Base-by-base conservation (phyloP, 1,284 basidiomycete species). In the Chondrostereum purpureum region DNA sequence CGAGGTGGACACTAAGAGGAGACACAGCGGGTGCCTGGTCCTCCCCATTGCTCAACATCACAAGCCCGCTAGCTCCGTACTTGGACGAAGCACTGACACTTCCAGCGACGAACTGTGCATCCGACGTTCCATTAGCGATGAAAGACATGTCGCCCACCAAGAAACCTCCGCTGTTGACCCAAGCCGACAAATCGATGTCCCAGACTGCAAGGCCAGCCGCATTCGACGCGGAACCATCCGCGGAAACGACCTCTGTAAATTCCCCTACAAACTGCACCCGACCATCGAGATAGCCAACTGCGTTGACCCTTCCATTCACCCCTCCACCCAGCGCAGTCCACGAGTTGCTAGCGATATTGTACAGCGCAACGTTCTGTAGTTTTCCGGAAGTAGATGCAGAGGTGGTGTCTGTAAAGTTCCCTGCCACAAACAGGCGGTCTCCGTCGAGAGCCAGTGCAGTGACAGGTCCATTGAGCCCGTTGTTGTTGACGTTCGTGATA, bases 251-350 rank as follows among this genome's bases (percentile, higher is more conserved):
- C 37, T 69, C 65, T 1, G 81, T 82, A 63, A 97, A 94, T 56
- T 80, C 83, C 4, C 92, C 92, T 0, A 78, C 76, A 1, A 92
- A 73, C 38, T 84, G 70, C 6, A 95, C 50, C 39, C 75, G 71
- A 14, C 64, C 63, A 41, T 75, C 64, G 18, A 66, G 62, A 24
- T 86, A 58, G 13, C 72, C 66, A 18, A 95, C 67, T 21, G 75
- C 72, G 3, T 72, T 67, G 8, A 96, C 91, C 1, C 64, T 60
- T 2, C 92, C 92, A 50, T 93, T 75, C 5, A 96, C 71, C 23
- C 94, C 95, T 38, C 72, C 79, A 4, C 70, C 78, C 3, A 98
- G 67, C 1, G 85, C 54, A 2, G 66, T 65, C 92, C 94, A 98
- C 11, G 72, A 59, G 50, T 83, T 77, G 31, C 69, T 68, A 39